Evolutionary conservation across 257 asterid species (phyloP), one percentile per base, ranked within the genome.

Genomic region (Fraxinus quadrangulata): DNA sequence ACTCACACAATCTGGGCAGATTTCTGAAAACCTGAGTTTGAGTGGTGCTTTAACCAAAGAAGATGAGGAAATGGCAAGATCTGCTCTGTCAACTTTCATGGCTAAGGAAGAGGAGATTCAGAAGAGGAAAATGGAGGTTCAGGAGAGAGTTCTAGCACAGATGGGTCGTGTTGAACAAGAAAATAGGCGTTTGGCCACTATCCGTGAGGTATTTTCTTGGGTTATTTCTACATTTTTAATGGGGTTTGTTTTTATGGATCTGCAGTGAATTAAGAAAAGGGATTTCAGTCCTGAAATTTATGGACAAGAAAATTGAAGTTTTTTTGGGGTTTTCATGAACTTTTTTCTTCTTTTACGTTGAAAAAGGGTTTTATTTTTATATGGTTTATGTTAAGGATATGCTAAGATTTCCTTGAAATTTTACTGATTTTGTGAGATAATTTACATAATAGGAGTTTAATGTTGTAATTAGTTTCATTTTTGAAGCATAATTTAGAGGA

Each of bases 31-130:
- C 80, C 56, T 93, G 79, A 96, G 97, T 75, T 93, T 92, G 87
- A 96, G 81, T 79, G 97, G 97, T 3, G 42, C 83, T 19, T 30
- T 89, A 77, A 71, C 86, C 14, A 92, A 88, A 77, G 99, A 96
- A 59, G 99, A 96, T 45, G 99, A 96, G 39, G 98, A 93, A 89
- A 90, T 90, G 91, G 87, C 99, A 0, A 93, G 83, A 79, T 96
- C 99, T 63, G 99, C 98, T 1, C 96, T 96, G 36, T 84, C 93
- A 4, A 88, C 96, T 72, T 96, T 96, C 79, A 89, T 88, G 81
- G 99, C 98, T n/a, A 96, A 93, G 75, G 99, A 96, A 72, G 99
- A 96, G 79, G 99, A 96, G 86, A 96, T 96, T 78, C 98, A 96
- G 93, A 96, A 92, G 91, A 96, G 83, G 94, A 92, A 90, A 81